These are phyloP conservation scores for Naganishia vaughanmartiniae DNA, from an alignment of 768 basidiomycete genomes.

Conservation along the genomic window DNA sequence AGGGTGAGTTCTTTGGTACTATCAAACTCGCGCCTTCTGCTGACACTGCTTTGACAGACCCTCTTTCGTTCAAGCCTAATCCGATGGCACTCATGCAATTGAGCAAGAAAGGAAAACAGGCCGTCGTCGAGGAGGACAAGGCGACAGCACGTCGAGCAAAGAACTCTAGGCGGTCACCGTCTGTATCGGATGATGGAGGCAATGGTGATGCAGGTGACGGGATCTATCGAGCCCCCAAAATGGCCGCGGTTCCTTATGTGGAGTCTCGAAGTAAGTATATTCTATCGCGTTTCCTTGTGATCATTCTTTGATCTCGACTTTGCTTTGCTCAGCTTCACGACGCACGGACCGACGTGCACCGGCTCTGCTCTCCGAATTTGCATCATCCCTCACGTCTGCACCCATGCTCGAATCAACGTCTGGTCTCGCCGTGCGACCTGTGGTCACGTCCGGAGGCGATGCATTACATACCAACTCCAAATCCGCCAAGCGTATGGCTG, in stretches of 20 bases:
- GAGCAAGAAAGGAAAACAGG: constrained; percentile 29
- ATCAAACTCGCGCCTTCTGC: background rate
- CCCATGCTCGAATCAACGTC: constrained; percentile 52
- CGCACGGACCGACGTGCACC: constrained; percentile 57
- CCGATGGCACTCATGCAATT: constrained; percentile 64
- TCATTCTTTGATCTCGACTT: background rate
- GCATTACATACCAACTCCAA: constrained; percentile 51
- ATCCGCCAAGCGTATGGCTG: constrained; percentile 68
- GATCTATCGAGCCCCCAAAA: constrained; percentile 66
- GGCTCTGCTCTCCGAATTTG: constrained; percentile 50
- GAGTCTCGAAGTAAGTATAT: constrained; percentile 58
- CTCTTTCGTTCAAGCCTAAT: constrained; percentile 87
- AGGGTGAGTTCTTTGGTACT: constrained; percentile 58
- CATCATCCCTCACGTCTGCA: constrained; percentile 44
- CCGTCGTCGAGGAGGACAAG: constrained; percentile 48
- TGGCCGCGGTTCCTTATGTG: constrained; percentile 84
- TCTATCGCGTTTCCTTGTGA: background rate
- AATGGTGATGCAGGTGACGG: constrained; percentile 34
- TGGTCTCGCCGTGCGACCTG: constrained; percentile 50
- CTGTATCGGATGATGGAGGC: constrained; percentile 31
- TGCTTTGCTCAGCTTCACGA: constrained; percentile 36
- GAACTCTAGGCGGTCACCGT: constrained; percentile 21
- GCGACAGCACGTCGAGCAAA: constrained; percentile 2
- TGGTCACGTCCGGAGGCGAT: constrained; percentile 37
- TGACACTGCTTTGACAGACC: constrained; percentile 59